These are phyloP conservation scores for Colletotrichum gloeosporioides DNA, from an alignment of 2,329 filamentous ascomycete genomes.

Conservation along the genomic window DNA sequence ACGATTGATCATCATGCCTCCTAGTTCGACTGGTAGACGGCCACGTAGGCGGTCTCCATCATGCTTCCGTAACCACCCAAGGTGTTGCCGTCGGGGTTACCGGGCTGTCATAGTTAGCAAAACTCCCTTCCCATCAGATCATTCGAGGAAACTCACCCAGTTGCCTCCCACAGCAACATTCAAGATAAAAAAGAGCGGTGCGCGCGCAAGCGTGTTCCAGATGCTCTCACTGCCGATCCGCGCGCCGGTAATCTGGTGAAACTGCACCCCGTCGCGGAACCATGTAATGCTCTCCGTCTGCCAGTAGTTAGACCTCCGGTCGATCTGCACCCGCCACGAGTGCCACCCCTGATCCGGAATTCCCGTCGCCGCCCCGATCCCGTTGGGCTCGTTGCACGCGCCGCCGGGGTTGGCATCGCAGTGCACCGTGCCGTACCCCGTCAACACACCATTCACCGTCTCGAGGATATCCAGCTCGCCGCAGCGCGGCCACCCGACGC, in stretches of 20 bases:
- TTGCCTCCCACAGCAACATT: conserved; percentile 54
- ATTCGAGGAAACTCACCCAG: conserved; percentile 37
- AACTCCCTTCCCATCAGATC: neutral
- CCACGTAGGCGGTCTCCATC: conserved; percentile 46
- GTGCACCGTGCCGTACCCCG: conserved; percentile 53
- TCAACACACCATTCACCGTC: conserved; percentile 50
- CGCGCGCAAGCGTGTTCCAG: conserved; percentile 49
- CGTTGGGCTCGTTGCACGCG: conserved; percentile 52
- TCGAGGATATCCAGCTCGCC: conserved; percentile 59
- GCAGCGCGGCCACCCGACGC: conserved; percentile 52
- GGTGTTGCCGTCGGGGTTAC: conserved; percentile 36
- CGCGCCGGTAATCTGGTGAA: conserved; percentile 46
- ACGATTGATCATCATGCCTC: neutral
- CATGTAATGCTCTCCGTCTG: conserved; percentile 52
- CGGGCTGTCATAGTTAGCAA: conserved; percentile 27
- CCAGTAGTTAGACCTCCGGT: conserved; percentile 50
- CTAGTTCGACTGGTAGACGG: conserved; percentile 37
- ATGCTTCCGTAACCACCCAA: conserved; percentile 42
- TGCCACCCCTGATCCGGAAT: conserved; percentile 53
- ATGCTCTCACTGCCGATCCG: conserved; percentile 43
- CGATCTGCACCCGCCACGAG: conserved; percentile 52
- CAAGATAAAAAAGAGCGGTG: conserved; percentile 50
- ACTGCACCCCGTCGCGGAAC: conserved; percentile 50
- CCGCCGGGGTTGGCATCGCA: conserved; percentile 49
- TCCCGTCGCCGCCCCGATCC: conserved; percentile 37